Evolutionary conservation across 2,329 filamentous ascomycete species (phyloP), one percentile per base, ranked within the genome.

Genomic region (Eutypa lata): DNA sequence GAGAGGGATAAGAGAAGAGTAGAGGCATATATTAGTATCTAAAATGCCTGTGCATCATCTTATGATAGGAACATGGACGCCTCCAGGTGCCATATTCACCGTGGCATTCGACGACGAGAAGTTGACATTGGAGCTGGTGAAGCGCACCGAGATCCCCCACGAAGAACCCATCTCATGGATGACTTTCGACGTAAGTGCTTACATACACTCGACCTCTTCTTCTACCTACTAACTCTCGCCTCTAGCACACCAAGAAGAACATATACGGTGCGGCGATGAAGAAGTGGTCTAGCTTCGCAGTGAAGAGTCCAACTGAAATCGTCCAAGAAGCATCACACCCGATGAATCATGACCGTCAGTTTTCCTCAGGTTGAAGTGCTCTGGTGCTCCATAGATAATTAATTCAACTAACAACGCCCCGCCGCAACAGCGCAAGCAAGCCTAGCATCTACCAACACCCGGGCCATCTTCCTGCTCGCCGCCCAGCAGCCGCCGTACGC

Each of bases 151-250:
- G 53, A 94, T 95, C 52, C 87, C 90, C 4, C 73, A 88, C 49
- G 88, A 93, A 58, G 90, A 96, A 72, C 89, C 91, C 7, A 94
- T 96, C 60, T 95, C 90, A 54, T 96, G 91, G 91, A 93, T 96
- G 88, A 87, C 90, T 16, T 93, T 95, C 65, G 88, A 90, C 69
- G 89, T 91, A 76, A 73, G 87, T 65, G n/a, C 45, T 45, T n/a
- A n/a, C 40, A 11, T 19, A 13, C n/a, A 21, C 11, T 10, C 18
- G 10, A 3, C 21, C 13, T 45, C 42, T 42, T 26, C 22, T 33
- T 24, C 21, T 42, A 46, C 5, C 26, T 31, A 5, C 26, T 31
- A 10, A 5, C 26, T 31, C 26, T 31, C 26, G 5, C 26, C 31
- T 52, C 50, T 66, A 93, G 87, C 90, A 95, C 72, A 76, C 81